phyloP scores from a whole-genome alignment of 768 basidiomycete species.

The Phanerodontia chrysosporium region DNA sequence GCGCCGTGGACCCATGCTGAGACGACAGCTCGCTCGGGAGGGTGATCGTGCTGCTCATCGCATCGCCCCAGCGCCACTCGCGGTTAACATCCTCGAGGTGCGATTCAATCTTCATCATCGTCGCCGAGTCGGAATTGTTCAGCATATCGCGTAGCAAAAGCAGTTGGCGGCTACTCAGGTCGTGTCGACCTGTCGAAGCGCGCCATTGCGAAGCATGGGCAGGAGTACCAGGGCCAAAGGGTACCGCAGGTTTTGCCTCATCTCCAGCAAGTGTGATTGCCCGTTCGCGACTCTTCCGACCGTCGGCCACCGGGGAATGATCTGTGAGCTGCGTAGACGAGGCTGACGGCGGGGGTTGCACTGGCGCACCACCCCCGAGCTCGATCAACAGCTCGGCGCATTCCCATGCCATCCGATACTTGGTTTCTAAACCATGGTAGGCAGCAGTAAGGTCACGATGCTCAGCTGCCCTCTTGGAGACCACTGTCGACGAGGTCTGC shows the following conservation, averaged over 20 bases:
- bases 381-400: constrained; percentile 86
- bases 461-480: constrained; percentile 36
- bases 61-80: constrained; percentile 74
- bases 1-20: constrained; percentile 14
- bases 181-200: constrained; percentile 78
- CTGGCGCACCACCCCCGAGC: constrained; percentile 60
- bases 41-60: constrained; percentile 69
- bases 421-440: constrained; percentile 63
- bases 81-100: constrained; percentile 38
- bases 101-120: constrained; percentile 18
- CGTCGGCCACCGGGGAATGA: constrained; percentile 24
- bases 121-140: constrained; percentile 36
- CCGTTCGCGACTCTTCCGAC: constrained; percentile 51
- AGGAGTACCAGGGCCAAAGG: constrained; percentile 23
- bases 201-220: constrained; percentile 65
- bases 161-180: constrained; percentile 79
- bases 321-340: constrained; percentile 20
- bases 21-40: constrained; percentile 66
- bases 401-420: constrained; percentile 86
- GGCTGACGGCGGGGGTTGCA: constrained; percentile 15
- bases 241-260: constrained; percentile 39
- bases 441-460: constrained; percentile 55
- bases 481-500: constrained; percentile 17
- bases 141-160: constrained; percentile 79
- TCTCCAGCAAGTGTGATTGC: constrained; percentile 73